Conservation (phyloP, 2,329 filamentous ascomycete genomes). For the Bipolaris sorokiniana region DNA sequence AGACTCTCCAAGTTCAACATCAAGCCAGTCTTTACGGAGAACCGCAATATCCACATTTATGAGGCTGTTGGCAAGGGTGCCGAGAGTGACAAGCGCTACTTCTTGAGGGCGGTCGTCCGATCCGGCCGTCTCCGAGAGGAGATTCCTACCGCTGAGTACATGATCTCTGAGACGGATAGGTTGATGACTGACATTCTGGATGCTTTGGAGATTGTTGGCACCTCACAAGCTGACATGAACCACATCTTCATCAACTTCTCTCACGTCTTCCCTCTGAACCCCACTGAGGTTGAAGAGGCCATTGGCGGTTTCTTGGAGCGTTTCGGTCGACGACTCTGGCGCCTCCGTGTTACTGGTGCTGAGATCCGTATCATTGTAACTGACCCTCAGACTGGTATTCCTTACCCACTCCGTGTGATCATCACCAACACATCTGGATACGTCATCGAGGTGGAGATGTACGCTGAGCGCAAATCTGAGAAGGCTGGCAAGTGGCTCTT, state of each 20-base stretch:
- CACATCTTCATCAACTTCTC: constrained; percentile 99
- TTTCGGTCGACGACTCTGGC: constrained; percentile 93
- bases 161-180: constrained; percentile 95
- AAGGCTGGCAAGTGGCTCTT: constrained; percentile 95
- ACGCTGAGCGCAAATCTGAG: constrained; percentile 96
- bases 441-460: constrained; percentile 96
- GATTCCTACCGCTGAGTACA: constrained; percentile 97
- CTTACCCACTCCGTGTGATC: constrained; percentile 91
- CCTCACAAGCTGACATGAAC: constrained; percentile 99
- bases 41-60: constrained; percentile 99
- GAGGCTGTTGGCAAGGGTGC: constrained; percentile 94
- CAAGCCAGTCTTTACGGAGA: constrained; percentile 97
- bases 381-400: constrained; percentile 79
- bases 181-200: constrained; percentile 98
- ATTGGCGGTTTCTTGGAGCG: constrained; percentile 95
- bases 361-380: constrained; percentile 99
- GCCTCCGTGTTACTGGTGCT: constrained; percentile 92
- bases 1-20: constrained; percentile 97
- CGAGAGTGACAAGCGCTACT: constrained; percentile 97
- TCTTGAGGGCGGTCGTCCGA: constrained; percentile 92
- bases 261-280: constrained; percentile 90
- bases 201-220: constrained; percentile 96
- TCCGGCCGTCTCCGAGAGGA: constrained; percentile 94
- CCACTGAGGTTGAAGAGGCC: constrained; percentile 87
- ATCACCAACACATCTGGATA: constrained; percentile 99